Evolutionary conservation across 805 yeast genomes (phyloP).

Genomic region (Kluyveromyces aestuarii): DNA sequence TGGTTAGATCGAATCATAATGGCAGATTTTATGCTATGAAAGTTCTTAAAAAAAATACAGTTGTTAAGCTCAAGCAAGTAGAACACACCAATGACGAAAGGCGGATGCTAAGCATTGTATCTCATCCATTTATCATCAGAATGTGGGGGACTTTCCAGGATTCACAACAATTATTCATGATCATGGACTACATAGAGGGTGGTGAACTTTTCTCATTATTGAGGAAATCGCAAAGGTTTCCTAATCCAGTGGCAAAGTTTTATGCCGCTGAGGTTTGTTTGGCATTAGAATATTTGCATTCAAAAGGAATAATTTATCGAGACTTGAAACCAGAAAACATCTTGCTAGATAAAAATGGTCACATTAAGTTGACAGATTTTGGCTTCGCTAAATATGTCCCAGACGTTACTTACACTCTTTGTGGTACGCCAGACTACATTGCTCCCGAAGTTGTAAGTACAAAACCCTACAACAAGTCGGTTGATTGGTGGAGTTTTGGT

Average conservation of each 20-base stretch:
- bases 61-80: conserved; percentile 86
- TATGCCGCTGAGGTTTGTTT: conserved; percentile 86
- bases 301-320: conserved; percentile 78
- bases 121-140: conserved; percentile 83
- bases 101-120: conserved; percentile 74
- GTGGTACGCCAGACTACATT: conserved; percentile 94
- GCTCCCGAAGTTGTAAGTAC: conserved; percentile 95
- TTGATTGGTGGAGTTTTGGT: conserved; percentile 98
- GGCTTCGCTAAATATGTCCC: conserved; percentile 93
- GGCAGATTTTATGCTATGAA: conserved; percentile 91
- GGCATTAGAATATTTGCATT: conserved; percentile 82
- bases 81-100: conserved; percentile 96
- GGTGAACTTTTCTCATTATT: conserved; percentile 84
- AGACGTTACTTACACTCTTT: conserved; percentile 85
- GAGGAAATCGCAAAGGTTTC: conserved; percentile 84
- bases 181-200: conserved; percentile 95
- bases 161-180: conserved; percentile 74
- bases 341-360: conserved; percentile 79
- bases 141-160: conserved; percentile 98
- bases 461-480: conserved; percentile 89
- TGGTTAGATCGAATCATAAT: conserved; percentile 81
- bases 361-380: conserved; percentile 85
- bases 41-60: conserved; percentile 77
- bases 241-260: conserved; percentile 92
- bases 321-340: conserved; percentile 93